A percentile compares a stretch with the other conserved stretches of the same genome.
Conservation (phyloP, 2,329 filamentous ascomycete genomes). For the Fusarium oligoseptatum region DNA sequence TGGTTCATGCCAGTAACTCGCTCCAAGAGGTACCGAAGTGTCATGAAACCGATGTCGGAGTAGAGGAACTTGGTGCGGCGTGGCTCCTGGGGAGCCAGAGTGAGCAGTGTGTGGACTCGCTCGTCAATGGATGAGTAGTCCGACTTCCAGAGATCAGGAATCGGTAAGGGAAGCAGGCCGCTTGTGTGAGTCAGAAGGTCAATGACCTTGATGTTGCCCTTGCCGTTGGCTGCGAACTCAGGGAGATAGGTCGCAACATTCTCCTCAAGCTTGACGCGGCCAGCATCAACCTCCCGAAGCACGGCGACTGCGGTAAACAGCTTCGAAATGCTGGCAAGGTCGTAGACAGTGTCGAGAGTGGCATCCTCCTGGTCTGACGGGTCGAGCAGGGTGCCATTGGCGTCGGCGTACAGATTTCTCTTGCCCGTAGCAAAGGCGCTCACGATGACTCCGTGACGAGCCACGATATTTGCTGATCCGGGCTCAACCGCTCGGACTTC, state of each 20-base stretch:
- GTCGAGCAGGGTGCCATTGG: slow-evolving; percentile 48
- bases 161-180: not conserved
- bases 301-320: slow-evolving; percentile 53
- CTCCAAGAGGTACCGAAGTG: slow-evolving; percentile 45
- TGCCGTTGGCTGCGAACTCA: not conserved
- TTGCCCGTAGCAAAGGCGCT: slow-evolving; percentile 45
- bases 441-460: slow-evolving; percentile 30
- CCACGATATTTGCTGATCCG: slow-evolving; percentile 23
- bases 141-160: not conserved
- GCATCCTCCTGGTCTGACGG: slow-evolving; percentile 43
- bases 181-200: not conserved
- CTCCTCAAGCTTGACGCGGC: not conserved
- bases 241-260: not conserved
- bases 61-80: slow-evolving; percentile 41
- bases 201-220: not conserved
- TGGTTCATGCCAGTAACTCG: slow-evolving; percentile 51
- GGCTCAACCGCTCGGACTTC: slow-evolving; percentile 43
- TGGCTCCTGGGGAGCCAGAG: not conserved
- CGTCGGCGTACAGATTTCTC: slow-evolving; percentile 27
- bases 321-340: slow-evolving; percentile 56
- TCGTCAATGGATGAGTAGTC: slow-evolving; percentile 2
- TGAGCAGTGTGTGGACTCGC: slow-evolving; percentile 10
- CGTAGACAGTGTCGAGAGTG: slow-evolving; percentile 53
- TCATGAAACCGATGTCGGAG: slow-evolving; percentile 50
- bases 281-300: slow-evolving; percentile 48